A percentile compares a stretch with the other conserved stretches of the same genome.
These are phyloP conservation scores for Kwoniella europaea DNA, from an alignment of 768 basidiomycete species.

Conservation along the genomic window DNA sequence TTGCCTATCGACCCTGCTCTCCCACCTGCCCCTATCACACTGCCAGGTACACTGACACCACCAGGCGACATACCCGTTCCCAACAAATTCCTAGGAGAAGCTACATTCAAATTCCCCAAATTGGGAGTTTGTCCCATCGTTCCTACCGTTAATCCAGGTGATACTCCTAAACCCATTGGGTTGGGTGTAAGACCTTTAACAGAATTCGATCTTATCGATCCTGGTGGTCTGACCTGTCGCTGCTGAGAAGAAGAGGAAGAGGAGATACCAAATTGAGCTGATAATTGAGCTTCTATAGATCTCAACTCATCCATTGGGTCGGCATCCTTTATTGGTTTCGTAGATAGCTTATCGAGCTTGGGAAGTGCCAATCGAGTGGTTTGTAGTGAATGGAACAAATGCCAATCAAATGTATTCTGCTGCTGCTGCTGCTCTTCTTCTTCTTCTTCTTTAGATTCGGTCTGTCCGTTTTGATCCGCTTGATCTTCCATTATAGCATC, in stretches of 20 bases:
- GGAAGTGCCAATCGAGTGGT: slow-evolving; percentile 31
- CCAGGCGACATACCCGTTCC: slow-evolving; percentile 9
- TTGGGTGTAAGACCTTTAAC: background rate
- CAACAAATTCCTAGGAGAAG: background rate
- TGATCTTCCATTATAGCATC: background rate
- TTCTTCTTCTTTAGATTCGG: background rate
- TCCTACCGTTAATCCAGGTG: background rate
- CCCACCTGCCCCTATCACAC: too few species aligned
- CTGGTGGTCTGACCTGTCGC: background rate
- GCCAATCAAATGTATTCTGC: slow-evolving; percentile 30
- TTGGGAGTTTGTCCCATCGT: background rate
- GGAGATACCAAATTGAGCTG: slow-evolving; percentile 10
- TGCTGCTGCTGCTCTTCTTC: background rate
- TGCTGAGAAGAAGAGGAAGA: background rate
- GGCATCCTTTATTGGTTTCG: background rate
- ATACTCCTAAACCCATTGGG: background rate
- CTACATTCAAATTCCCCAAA: background rate
- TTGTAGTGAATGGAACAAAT: slow-evolving; percentile 41
- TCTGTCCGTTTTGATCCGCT: background rate
- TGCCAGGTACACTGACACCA: background rate
- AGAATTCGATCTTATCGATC: background rate
- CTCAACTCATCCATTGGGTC: slow-evolving; percentile 34
- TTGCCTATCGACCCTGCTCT: background rate
- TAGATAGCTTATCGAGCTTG: slow-evolving; percentile 25
- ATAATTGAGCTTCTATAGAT: slow-evolving; percentile 28